Evolutionary conservation across 208 protist species (phyloP).

Genomic region (Trypanosoma rangeli): DNA sequence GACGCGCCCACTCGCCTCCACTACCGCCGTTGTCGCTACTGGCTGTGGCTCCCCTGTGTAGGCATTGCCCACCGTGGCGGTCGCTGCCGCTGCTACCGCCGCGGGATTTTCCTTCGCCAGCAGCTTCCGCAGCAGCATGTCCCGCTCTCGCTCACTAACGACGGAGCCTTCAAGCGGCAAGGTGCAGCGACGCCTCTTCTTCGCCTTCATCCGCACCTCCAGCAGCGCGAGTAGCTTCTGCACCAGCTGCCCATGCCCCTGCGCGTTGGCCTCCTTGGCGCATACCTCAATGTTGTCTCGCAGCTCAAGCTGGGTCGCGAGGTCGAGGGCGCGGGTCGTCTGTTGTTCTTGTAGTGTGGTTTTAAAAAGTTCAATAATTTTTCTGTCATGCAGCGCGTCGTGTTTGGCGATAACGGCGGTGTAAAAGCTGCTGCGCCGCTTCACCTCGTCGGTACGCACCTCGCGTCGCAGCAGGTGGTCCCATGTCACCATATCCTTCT

Average conservation of each 20-base stretch:
- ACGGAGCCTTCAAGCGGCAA: slow-evolving; percentile 66
- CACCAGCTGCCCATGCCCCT: slow-evolving; percentile 61
- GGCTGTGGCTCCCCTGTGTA: not conserved
- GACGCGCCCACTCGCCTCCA: not conserved
- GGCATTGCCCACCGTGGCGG: not conserved
- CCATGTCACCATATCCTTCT: slow-evolving; percentile 47
- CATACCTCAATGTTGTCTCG: slow-evolving; percentile 77
- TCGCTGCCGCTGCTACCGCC: not conserved
- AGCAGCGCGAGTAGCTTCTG: slow-evolving; percentile 70
- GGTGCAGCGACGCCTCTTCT: slow-evolving; percentile 56
- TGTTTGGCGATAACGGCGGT: slow-evolving; percentile 60
- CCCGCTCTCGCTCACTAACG: slow-evolving; percentile 61
- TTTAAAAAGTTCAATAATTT: slow-evolving; percentile 77
- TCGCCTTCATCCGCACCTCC: slow-evolving; percentile 63
- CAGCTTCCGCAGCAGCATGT: slow-evolving; percentile 67
- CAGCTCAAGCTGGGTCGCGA: slow-evolving; percentile 80
- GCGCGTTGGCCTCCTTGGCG: slow-evolving; percentile 59
- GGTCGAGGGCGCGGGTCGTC: slow-evolving; percentile 71
- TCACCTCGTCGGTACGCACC: slow-evolving; percentile 78
- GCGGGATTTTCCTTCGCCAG: slow-evolving; percentile 40
- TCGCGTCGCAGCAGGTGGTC: slow-evolving; percentile 71
- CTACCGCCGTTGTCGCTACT: not conserved
- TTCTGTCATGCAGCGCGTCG: slow-evolving; percentile 77
- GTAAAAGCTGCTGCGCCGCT: slow-evolving; percentile 72
- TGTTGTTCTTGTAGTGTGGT: slow-evolving; percentile 62